phyloP scores from a whole-genome alignment of 495 filamentous ascomycete genomes.

The Podospora sp. region DNA sequence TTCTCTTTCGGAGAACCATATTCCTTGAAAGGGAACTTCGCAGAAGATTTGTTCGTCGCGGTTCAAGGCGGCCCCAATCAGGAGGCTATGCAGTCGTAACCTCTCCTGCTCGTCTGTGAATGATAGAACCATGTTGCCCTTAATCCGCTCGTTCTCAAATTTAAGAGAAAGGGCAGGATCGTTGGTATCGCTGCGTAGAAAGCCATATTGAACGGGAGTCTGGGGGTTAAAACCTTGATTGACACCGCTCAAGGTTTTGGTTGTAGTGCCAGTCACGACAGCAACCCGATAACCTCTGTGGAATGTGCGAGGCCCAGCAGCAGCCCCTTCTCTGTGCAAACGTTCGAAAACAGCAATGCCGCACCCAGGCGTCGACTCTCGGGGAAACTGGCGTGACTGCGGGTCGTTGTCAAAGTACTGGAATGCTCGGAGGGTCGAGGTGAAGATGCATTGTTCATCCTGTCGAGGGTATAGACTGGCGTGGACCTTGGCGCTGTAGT shows the following conservation, averaged over 20 bases:
- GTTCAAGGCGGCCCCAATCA: slow-evolving; percentile 66
- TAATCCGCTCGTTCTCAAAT: slow-evolving; percentile 64
- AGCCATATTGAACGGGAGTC: slow-evolving; percentile 70
- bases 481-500: slow-evolving; percentile 75
- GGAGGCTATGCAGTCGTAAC: slow-evolving; percentile 63
- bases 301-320: slow-evolving; percentile 64
- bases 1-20: slow-evolving; percentile 63
- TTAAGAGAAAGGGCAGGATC: slow-evolving; percentile 68
- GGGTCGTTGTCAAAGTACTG: slow-evolving; percentile 73
- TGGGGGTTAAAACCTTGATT: slow-evolving; percentile 63
- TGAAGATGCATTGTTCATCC: slow-evolving; percentile 67
- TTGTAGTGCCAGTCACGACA: slow-evolving; percentile 72
- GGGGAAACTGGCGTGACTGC: slow-evolving; percentile 67
- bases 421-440: slow-evolving; percentile 65
- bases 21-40: slow-evolving; percentile 62
- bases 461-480: slow-evolving; percentile 63
- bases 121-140: slow-evolving; percentile 69
- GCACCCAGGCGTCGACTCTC: slow-evolving; percentile 69
- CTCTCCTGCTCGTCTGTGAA: slow-evolving; percentile 72
- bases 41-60: slow-evolving; percentile 63
- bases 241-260: slow-evolving; percentile 72
- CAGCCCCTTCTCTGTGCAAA: slow-evolving; percentile 60
- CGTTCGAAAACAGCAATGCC: slow-evolving; percentile 73
- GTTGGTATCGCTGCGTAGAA: slow-evolving; percentile 67
- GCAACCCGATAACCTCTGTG: slow-evolving; percentile 77